Percentiles rank a stretch among this genome's conserved stretches.
These are phyloP conservation scores for Geranium rotundifolium DNA, from an alignment of 345 rosid genomes.

Conservation along the genomic window DNA sequence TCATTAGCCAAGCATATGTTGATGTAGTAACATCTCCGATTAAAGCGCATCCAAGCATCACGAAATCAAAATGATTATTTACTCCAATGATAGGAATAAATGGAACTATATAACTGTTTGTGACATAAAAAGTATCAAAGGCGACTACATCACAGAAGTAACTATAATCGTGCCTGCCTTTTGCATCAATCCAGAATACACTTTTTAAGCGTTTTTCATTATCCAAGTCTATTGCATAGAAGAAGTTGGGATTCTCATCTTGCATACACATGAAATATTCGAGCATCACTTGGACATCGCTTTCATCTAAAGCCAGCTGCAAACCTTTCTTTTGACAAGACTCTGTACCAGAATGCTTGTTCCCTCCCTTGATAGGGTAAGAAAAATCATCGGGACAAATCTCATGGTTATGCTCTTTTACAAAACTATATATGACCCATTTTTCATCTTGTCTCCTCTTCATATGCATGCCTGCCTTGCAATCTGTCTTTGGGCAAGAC, in stretches of 20 bases:
- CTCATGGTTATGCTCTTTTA: constrained; percentile 35
- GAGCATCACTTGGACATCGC: constrained; percentile 22
- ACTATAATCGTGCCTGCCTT: constrained; percentile 23
- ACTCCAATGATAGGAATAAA: constrained; percentile 33
- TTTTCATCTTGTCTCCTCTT: constrained; percentile 31
- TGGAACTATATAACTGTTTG: constrained; percentile 23
- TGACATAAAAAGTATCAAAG: constrained; percentile 25
- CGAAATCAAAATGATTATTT: constrained; percentile 30
- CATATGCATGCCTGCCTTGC: constrained; percentile 39
- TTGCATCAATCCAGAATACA: constrained; percentile 36
- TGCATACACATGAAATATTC: constrained; percentile 27
- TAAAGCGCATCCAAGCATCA: constrained; percentile 33
- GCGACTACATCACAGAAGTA: constrained; percentile 27
- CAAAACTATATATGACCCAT: constrained; percentile 25
- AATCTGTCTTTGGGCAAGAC: constrained; percentile 29
- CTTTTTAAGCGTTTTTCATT: constrained; percentile 22
- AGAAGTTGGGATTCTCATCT: constrained; percentile 28
- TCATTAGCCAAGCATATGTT: constrained; percentile 28
- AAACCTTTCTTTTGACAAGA: constrained; percentile 18
- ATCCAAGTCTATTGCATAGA: constrained; percentile 28
- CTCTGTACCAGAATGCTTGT: constrained; percentile 20
- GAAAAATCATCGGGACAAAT: constrained; percentile 23
- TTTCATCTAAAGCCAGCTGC: constrained; percentile 19
- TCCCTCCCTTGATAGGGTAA: constrained; percentile 17
- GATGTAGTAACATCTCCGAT: constrained; percentile 21